Evolutionary conservation across 2,329 filamentous ascomycete species (phyloP).

Genomic region (Xylariales sp.): DNA sequence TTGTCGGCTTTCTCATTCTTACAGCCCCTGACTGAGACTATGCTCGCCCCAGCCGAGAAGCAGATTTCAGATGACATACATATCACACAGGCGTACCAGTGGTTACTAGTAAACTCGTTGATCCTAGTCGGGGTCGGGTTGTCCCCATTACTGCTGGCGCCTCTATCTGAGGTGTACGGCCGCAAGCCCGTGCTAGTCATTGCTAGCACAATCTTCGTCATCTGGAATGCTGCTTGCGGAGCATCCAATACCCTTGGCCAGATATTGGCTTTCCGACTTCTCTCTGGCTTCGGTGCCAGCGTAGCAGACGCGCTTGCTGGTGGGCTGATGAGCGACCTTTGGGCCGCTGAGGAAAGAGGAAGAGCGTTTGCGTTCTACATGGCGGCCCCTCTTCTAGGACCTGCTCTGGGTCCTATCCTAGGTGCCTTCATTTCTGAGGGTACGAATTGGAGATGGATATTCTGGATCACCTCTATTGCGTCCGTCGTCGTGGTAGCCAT

Average conservation of each 20-base stretch:
- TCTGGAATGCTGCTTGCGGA: conserved; percentile 37
- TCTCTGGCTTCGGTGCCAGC: conserved; percentile 34
- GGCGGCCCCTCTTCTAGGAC: conserved; percentile 71
- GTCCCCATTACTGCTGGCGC: conserved; percentile 56
- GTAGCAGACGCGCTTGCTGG: conserved; percentile 30
- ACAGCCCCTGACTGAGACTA: conserved; percentile 30
- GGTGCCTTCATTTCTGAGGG: conserved; percentile 73
- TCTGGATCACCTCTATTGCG: conserved; percentile 70
- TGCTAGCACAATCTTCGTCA: conserved; percentile 27
- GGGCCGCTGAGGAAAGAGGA: conserved; percentile 68
- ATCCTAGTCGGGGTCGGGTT: conserved; percentile 30
- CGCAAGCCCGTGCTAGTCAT: conserved; percentile 38
- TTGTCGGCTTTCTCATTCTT: conserved; percentile 33
- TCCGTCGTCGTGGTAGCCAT: conserved; percentile 66
- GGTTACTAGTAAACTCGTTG: conserved; percentile 31
- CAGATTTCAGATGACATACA: conserved; percentile 22
- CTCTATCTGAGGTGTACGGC: conserved; percentile 59
- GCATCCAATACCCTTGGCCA: conserved; percentile 19
- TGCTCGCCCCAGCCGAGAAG: conserved; percentile 27
- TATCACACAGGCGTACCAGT: conserved; percentile 19
- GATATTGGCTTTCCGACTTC: conserved; percentile 33
- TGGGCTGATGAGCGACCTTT: conserved; percentile 58
- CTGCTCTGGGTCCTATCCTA: conserved; percentile 72
- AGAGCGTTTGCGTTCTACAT: conserved; percentile 69
- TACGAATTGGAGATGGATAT: conserved; percentile 76